phyloP scores from a whole-genome alignment of 1,284 basidiomycete species.

The Trichosporon sp. region DNA sequence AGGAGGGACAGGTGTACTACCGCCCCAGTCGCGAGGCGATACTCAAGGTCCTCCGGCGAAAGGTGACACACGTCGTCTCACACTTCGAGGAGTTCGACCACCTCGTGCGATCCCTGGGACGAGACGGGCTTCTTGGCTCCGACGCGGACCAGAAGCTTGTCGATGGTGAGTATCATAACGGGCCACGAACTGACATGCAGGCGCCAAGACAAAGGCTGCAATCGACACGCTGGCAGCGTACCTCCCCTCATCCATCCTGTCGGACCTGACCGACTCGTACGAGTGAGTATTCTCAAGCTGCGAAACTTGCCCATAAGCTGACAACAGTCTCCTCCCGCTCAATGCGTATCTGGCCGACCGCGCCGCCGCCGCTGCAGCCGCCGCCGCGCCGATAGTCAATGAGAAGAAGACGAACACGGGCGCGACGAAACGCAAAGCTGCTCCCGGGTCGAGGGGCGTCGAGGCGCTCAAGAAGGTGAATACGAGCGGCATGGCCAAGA shows the following conservation, averaged over 20 bases:
- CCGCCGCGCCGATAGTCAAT: constrained; percentile 34
- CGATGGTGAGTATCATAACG: constrained; percentile 31
- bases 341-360: constrained; percentile 41
- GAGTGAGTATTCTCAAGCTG: constrained; percentile 34
- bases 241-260: constrained; percentile 33
- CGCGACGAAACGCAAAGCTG: constrained; percentile 38
- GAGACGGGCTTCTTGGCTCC: constrained; percentile 43
- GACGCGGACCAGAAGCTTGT: constrained; percentile 34
- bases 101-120: constrained; percentile 41
- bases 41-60: constrained; percentile 38
- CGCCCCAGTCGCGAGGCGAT: constrained; percentile 39
- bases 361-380: constrained; percentile 42
- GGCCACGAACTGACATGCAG: constrained; percentile 29
- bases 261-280: constrained; percentile 30
- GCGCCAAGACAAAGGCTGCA: constrained; percentile 37
- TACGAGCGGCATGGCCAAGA: constrained; percentile 50
- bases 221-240: constrained; percentile 46
- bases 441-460: constrained; percentile 43
- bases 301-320: not conserved
- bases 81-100: constrained; percentile 50
- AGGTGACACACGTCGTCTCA: constrained; percentile 42
- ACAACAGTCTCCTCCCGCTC: constrained; percentile 38
- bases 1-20: constrained; percentile 37
- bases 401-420: constrained; percentile 32
- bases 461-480: constrained; percentile 54